Evolutionary conservation across 2,329 filamentous ascomycete genomes (phyloP).

Genomic region (Eutypa lata): DNA sequence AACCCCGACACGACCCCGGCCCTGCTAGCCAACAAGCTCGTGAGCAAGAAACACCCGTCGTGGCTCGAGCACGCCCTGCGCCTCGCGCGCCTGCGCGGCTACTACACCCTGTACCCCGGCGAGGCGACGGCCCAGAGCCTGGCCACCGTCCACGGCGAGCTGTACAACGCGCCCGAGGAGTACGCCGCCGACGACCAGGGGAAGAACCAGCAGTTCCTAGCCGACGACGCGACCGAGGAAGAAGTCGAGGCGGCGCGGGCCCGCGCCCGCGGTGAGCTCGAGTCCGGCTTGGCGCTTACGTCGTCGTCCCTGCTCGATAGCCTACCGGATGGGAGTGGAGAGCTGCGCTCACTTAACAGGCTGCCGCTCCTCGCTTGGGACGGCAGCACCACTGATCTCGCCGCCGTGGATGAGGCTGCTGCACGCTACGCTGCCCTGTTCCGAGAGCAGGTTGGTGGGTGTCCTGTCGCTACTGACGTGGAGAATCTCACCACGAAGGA

Average conservation of each 20-base stretch:
- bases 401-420: slow-evolving; percentile 42
- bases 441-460: slow-evolving; percentile 64
- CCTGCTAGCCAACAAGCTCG: slow-evolving; percentile 47
- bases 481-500: slow-evolving; percentile 20
- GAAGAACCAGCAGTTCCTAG: slow-evolving; percentile 14
- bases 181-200: slow-evolving; percentile 31
- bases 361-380: slow-evolving; percentile 64
- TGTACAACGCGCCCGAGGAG: slow-evolving; percentile 71
- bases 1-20: slow-evolving; percentile 32
- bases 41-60: slow-evolving; percentile 27
- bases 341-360: slow-evolving; percentile 40
- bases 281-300: slow-evolving; percentile 39
- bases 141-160: slow-evolving; percentile 73
- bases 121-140: slow-evolving; percentile 52
- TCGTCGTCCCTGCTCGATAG: slow-evolving; percentile 45
- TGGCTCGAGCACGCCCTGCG: slow-evolving; percentile 65
- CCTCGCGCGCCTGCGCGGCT: slow-evolving; percentile 72
- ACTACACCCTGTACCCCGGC: slow-evolving; percentile 76
- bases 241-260: slow-evolving; percentile 23
- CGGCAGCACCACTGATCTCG: slow-evolving; percentile 45
- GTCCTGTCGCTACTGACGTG: slow-evolving; percentile 37
- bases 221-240: slow-evolving; percentile 23
- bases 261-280: slow-evolving; percentile 19
- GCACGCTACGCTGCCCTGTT: slow-evolving; percentile 57
- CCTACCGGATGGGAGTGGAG: slow-evolving; percentile 38